These are phyloP conservation scores for Colletotrichum zoysiae DNA, from an alignment of 2,329 filamentous ascomycete genomes.

Conservation along the genomic window DNA sequence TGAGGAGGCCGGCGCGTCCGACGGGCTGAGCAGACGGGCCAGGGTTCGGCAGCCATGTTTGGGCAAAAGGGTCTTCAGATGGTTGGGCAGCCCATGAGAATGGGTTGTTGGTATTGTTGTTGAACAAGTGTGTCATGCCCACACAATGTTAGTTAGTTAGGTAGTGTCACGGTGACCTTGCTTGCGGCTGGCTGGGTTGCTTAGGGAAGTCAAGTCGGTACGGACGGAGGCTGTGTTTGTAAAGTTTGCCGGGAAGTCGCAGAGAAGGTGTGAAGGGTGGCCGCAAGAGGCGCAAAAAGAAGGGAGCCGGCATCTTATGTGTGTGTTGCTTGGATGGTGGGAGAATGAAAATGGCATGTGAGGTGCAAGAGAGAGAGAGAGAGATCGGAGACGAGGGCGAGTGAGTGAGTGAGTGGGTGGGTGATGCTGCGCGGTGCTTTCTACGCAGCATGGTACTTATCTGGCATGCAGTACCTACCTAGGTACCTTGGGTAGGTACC, in stretches of 20 bases:
- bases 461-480: too few relatives aligned
- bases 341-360: constrained; percentile 24
- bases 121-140: constrained; percentile 26
- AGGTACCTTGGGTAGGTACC: too few relatives aligned
- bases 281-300: not conserved
- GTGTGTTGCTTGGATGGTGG: constrained; percentile 1
- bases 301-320: constrained; percentile 16
- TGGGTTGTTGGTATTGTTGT: constrained; percentile 1
- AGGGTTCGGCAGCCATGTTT: not conserved
- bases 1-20: constrained; percentile 10
- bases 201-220: not conserved
- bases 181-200: not conserved
- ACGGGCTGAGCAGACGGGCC: not conserved
- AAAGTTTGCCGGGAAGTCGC: constrained; percentile 9
- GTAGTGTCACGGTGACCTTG: not conserved
- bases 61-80: constrained; percentile 4
- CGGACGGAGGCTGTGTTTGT: constrained; percentile 29
- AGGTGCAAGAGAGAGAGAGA: not conserved
- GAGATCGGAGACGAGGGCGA: constrained; percentile 1
- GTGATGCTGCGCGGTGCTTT: constrained; percentile 26
- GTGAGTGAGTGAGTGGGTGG: not conserved
- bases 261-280: not conserved
- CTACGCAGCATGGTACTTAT: too few relatives aligned
- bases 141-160: not conserved
- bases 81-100: constrained; percentile 25